Base-by-base conservation (phyloP, 2,329 filamentous ascomycete genomes). In the Mycosphaerella arachidis region DNA sequence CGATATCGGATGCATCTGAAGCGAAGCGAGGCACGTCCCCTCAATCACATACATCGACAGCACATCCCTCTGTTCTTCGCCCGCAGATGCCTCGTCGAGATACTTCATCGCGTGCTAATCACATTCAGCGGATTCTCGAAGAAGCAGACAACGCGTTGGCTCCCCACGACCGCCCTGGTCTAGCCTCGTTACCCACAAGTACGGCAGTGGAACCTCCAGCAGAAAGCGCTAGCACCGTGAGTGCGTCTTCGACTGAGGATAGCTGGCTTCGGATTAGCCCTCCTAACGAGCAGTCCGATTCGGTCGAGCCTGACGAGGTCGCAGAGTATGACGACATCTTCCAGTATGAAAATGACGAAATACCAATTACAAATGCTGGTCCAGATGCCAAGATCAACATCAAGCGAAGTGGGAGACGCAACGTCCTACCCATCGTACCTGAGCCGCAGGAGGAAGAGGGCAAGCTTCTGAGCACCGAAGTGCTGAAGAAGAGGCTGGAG, bases 51-150 rank as follows among this genome's bases (percentile, higher is more conserved):
- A 12, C 40, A 55, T n/a, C 50, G 10, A 57, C 55, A 57, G 59
- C 46, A 33, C 52, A 57, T 6, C 46, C 40, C n/a, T 48, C 58
- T 31, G 5, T 50, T 13, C 56, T 56, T 16, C 61, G 79, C 67
- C 80, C 80, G 12, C 72, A 71, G n/a, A 78, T 82, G 76, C 79
- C 79, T 29, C 67, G 72, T 16, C 72, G 79, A 59, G 76, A 78
- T 55, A 73, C 71, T 16, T 76, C 77, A 3, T 81, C 75, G 35
- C 72, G 77, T 59, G 80, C 79, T 3, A 77, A 77, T 3, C 75
- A 78, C 53, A 79, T 82, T 46, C 77, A 76, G 54, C 75, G 79
- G 9, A 70, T 72, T 27, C 66, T 82, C 8, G 80, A 81, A 68
- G 80, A 82, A 67, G 65, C 64, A 1, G 68, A 70, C 48, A 45